Base-by-base conservation (phyloP, 768 basidiomycete genomes). In the Ephemerocybe angulata region DNA sequence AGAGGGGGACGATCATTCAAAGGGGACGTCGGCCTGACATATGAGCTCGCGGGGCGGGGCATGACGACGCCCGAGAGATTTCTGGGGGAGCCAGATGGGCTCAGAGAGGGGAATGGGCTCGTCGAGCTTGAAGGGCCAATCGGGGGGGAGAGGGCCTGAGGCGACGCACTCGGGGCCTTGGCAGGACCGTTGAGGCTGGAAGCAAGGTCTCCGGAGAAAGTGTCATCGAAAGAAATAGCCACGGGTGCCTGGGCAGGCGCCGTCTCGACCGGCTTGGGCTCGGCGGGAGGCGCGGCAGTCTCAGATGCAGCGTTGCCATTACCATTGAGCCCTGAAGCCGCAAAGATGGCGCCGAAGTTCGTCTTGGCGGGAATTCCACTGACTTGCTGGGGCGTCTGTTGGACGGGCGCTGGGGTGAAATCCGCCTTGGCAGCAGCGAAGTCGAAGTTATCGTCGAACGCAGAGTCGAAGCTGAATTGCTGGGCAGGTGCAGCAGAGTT, bases 381-480 rank as follows among this genome's bases (percentile, higher is more conserved):
- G 28, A 50, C 25, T n/a, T n/a, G n/a, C n/a, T n/a, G n/a, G n/a
- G 22, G 49, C 52, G 19, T 25, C 37, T 28, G 53, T n/a, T 1
- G 42, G 29, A 30, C 21, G 19, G 37, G 24, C 17, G 59, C 54
- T n/a, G 50, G 58, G 50, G 56, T 21, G 31, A 54, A 33, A 8
- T 60, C 62, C 25, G 50, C 48, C 59, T 63, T 47, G 28, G 76
- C 74, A 25, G 72, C 62, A n/a, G 55, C 62, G 55, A 88, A 88
- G 67, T 90, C 87, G 63, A 90, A 90, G 40, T 72, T 75, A 54
- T 79, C 77, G 19, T 79, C 78, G 41, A 79, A 79, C 15, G 68
- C 81, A 42, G 81, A 74, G 52, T 87, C 87, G 53, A 92, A 90
- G 3, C 83, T 76, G 60, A 89, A 83, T 22, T 70, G 25, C 13